Evolutionary conservation across 2,329 filamentous ascomycete genomes (phyloP).

Genomic region (Dactylellina sp.): DNA sequence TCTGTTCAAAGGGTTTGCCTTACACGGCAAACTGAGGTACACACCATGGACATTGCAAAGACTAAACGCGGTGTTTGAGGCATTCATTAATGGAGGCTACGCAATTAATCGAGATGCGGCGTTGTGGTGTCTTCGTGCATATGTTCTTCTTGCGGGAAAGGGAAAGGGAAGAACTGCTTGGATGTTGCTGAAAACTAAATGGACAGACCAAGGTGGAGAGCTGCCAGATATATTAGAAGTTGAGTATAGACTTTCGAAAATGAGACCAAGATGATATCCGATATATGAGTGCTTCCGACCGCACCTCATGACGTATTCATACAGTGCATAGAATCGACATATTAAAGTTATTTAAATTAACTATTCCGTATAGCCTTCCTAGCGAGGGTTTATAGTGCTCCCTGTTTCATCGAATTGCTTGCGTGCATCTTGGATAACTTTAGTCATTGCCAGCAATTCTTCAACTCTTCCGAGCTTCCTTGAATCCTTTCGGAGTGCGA

Average conservation of each 20-base stretch:
- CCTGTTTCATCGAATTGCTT: slow-evolving; percentile 75
- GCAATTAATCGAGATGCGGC: slow-evolving; percentile 40
- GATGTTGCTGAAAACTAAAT: slow-evolving; percentile 44
- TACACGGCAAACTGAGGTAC: slow-evolving; percentile 74
- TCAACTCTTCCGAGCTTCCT: slow-evolving; percentile 87
- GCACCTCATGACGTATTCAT: too few relatives aligned
- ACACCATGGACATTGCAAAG: slow-evolving; percentile 78
- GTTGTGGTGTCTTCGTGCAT: slow-evolving; percentile 57
- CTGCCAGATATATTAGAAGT: slow-evolving; percentile 38
- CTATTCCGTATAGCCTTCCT: not conserved
- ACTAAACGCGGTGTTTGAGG: slow-evolving; percentile 76
- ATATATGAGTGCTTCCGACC: too few relatives aligned
- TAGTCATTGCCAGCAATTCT: slow-evolving; percentile 88
- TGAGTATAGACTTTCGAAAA: slow-evolving; percentile 39
- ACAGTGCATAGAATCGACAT: too few relatives aligned
- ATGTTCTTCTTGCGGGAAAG: slow-evolving; percentile 61
- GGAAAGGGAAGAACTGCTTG: slow-evolving; percentile 58
- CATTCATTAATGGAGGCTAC: slow-evolving; percentile 68
- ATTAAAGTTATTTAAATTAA: too few relatives aligned
- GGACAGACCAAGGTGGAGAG: slow-evolving; percentile 46
- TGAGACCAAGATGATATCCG: slow-evolving; percentile 17
- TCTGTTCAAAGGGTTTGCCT: slow-evolving; percentile 83
- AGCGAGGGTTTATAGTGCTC: slow-evolving; percentile 48
- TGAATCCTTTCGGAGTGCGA: slow-evolving; percentile 86
- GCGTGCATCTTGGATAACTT: slow-evolving; percentile 83